Evolutionary conservation across 768 basidiomycete genomes (phyloP), one percentile per base, ranked within the genome.

Genomic region (Termitomyces sp.): DNA sequence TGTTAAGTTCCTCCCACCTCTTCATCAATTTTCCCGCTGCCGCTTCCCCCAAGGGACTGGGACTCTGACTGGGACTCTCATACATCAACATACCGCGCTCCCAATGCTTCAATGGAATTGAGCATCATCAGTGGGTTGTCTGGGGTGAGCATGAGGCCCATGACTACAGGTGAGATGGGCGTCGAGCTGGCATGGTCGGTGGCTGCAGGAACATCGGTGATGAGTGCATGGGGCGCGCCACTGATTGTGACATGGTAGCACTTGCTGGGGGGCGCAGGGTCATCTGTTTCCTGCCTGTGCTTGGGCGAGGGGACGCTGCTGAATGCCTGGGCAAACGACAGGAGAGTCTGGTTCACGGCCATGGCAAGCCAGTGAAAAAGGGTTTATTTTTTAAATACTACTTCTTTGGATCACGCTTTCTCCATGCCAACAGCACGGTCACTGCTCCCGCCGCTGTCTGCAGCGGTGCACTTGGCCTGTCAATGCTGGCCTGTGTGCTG

Each of bases 271-370:
- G 67, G 0, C 79, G 75, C 32, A 79, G 69, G 14, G 77, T 41
- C 41, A 6, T 41, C 41, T n/a, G n/a, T n/a, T n/a, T 18, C 5
- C 38, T 40, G 38, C 4, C 16, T 1, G 5, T 41, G 41, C 41
- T 16, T 40, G 13, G 41, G 41, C 18, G 6, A 18, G 2, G 41
- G 41, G n/a, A 41, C 18, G 54, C 65, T 75, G 69, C 80, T 83
- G 74, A 92, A 92, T 0, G 90, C 83, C 74, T 88, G 86, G 2
- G 86, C 85, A 71, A 92, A 92, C 46, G 90, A 88, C 43, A 90
- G 90, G 41, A 92, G 82, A 10, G 88, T 86, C 70, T 85, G 86
- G 36, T 38, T 38, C 61, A 77, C 73, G 61, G 74, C 70, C 65
- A 50, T 50, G 12, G 3, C 12, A 20, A 4, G 1, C 43, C 20